Conservation (phyloP, 2,329 filamentous ascomycete genomes). For the Alternaria novae-zelandiae region DNA sequence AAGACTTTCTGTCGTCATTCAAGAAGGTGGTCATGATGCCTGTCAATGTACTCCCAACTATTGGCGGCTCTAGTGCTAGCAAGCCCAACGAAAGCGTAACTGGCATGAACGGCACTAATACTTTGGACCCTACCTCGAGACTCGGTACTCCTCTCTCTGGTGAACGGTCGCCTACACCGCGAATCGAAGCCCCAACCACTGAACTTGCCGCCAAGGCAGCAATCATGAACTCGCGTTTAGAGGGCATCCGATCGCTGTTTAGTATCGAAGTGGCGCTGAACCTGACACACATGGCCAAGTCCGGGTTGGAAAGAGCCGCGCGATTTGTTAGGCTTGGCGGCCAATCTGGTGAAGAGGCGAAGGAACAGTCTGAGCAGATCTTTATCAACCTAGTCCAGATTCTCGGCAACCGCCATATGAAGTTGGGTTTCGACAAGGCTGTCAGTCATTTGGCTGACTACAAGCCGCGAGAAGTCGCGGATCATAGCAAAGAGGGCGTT, state of each 20-base stretch:
- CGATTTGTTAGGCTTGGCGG: slow-evolving; percentile 82
- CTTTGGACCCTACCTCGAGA: slow-evolving; percentile 38
- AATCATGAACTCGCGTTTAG: slow-evolving; percentile 91
- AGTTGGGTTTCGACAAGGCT: slow-evolving; percentile 90
- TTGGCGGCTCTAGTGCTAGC: slow-evolving; percentile 51
- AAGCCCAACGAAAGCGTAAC: slow-evolving; percentile 40
- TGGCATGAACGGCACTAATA: slow-evolving; percentile 33
- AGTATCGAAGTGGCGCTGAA: slow-evolving; percentile 94
- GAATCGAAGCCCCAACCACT: slow-evolving; percentile 75
- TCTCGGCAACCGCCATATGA: slow-evolving; percentile 85
- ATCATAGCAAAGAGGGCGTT: slow-evolving; percentile 74
- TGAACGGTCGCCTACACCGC: slow-evolving; percentile 47
- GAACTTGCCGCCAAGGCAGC: slow-evolving; percentile 97
- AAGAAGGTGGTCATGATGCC: slow-evolving; percentile 99
- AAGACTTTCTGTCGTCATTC: slow-evolving; percentile 94
- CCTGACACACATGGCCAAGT: slow-evolving; percentile 86
- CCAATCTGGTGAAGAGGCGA: slow-evolving; percentile 80
- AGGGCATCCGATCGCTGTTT: slow-evolving; percentile 93
- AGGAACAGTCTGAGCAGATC: slow-evolving; percentile 86
- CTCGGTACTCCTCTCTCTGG: slow-evolving; percentile 48
- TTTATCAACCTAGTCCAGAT: slow-evolving; percentile 86
- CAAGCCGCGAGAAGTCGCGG: slow-evolving; percentile 81
- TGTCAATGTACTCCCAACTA: slow-evolving; percentile 82
- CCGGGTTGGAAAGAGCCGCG: slow-evolving; percentile 82
- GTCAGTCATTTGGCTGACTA: slow-evolving; percentile 90